Conservation (phyloP, 129 eudicot species). For the Apium graveolens region DNA sequence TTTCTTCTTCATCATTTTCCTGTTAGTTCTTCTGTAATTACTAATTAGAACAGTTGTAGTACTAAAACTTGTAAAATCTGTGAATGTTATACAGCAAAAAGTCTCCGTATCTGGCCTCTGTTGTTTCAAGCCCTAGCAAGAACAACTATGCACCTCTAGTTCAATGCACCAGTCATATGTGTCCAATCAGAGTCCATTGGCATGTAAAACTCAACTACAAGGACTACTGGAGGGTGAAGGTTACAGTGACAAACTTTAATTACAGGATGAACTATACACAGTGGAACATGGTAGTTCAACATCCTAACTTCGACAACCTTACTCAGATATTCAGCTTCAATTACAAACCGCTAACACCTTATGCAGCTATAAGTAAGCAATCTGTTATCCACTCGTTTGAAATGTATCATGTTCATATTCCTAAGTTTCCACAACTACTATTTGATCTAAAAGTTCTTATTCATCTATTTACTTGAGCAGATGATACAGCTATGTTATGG, state of each 20-base stretch:
- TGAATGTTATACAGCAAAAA: slow-evolving; percentile 40
- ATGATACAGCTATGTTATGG: slow-evolving; percentile 97
- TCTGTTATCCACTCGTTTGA: neutral
- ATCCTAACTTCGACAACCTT: slow-evolving; percentile 89
- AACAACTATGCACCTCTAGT: slow-evolving; percentile 61
- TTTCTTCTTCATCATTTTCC: neutral
- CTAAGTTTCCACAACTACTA: neutral
- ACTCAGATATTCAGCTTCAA: slow-evolving; percentile 85
- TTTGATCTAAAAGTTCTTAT: slow-evolving; percentile 1
- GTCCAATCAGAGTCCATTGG: slow-evolving; percentile 96
- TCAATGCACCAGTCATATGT: slow-evolving; percentile 94
- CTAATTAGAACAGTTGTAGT: neutral
- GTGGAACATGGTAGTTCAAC: slow-evolving; percentile 90
- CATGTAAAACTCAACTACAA: slow-evolving; percentile 91
- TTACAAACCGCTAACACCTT: slow-evolving; percentile 80
- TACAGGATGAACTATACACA: slow-evolving; percentile 85
- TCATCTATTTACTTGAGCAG: slow-evolving; percentile 28
- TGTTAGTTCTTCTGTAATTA: neutral
- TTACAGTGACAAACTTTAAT: slow-evolving; percentile 84
- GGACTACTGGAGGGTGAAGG: slow-evolving; percentile 95
- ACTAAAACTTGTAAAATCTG: neutral
- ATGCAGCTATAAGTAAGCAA: slow-evolving; percentile 68
- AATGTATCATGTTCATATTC: no score
- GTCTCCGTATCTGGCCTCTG: slow-evolving; percentile 75
- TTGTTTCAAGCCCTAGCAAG: slow-evolving; percentile 57